Conservation (phyloP, 768 basidiomycete genomes). For the Suillus brevipes region DNA sequence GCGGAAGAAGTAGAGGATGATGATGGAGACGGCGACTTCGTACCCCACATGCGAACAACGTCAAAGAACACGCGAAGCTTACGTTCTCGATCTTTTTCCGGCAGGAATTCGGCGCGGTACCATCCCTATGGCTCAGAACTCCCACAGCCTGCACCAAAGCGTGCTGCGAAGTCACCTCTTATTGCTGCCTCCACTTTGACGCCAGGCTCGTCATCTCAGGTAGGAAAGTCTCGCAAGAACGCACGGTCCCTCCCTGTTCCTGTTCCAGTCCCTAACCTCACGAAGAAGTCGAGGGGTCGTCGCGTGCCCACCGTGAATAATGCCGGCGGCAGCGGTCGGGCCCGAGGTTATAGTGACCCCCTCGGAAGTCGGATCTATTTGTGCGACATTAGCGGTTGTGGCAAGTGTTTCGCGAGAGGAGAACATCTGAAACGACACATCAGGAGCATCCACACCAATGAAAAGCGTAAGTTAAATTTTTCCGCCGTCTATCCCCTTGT, state of each 20-base stretch:
- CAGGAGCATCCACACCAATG: conserved; percentile 86
- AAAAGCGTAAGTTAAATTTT: conserved; percentile 68
- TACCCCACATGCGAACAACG: conserved; percentile 32
- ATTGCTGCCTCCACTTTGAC: conserved; percentile 31
- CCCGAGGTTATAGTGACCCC: conserved; percentile 34
- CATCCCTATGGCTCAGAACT: conserved; percentile 31
- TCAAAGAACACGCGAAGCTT: conserved; percentile 39
- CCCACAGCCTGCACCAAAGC: conserved; percentile 31
- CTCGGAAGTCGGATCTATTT: conserved; percentile 56
- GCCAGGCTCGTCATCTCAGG: conserved; percentile 25
- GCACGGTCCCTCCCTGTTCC: conserved; percentile 50
- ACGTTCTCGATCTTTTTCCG: conserved; percentile 36
- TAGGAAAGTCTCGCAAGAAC: conserved; percentile 34
- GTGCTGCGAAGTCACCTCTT: conserved; percentile 33
- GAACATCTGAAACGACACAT: conserved; percentile 92
- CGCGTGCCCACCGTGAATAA: conserved; percentile 56
- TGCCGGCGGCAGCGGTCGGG: conserved; percentile 24
- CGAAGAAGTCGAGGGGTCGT: conserved; percentile 69
- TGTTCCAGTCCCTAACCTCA: conserved; percentile 66
- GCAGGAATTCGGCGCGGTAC: conserved; percentile 34
- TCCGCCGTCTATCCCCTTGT: conserved; percentile 9
- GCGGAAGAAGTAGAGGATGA: conserved; percentile 26
- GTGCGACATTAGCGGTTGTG: conserved; percentile 81
- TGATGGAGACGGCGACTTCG: conserved; percentile 35
- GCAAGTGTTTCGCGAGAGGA: conserved; percentile 83